Evolutionary conservation across 2,329 filamentous ascomycete genomes (phyloP), one percentile per base, ranked within the genome.

Genomic region (Colletotrichum coccodes): DNA sequence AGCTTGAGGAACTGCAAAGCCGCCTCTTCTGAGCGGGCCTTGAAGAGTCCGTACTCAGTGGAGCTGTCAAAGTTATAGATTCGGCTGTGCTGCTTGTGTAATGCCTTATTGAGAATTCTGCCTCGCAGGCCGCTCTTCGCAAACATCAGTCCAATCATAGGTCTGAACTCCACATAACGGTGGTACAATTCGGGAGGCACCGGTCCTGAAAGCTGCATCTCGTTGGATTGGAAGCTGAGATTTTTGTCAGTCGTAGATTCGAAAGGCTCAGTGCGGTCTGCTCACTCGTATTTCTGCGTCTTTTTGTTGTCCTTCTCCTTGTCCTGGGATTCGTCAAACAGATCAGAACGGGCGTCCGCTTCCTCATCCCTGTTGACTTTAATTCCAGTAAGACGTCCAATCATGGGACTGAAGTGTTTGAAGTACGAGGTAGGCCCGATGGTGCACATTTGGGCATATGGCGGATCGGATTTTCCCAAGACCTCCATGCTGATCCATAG

Each of bases 111-210:
- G 23, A 98, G 83, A 52, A 98, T 86, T 71, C 89, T 91, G 21
- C 95, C 95, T 56, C 92, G 88, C 4, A 98, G 75, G 60, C 94
- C 95, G 32, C 89, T 88, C 11, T 89, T 89, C 1, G 90, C 92
- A 80, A 97, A 98, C 90, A 98, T 97, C 71, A 90, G 89, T 58
- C 93, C 93, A 62, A 98, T 92, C 75, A 97, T 94, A 30, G 95
- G 94, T 64, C 90, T 92, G 80, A 98, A 98, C 78, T 97, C 95
- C 65, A 98, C 95, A 76, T 92, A 98, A 72, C 94, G 92, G 78
- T 98, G 95, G 78, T 97, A 97, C 38, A 98, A 84, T 70, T 90
- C 85, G 2, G 89, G 83, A 0, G 95, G 95, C 0, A 96, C 91
- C 0, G 95, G 95, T 0, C 95, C 95, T 52, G 88, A 85, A 8